Conservation (phyloP, 768 basidiomycete genomes). For the Lanmaoa rubissima region DNA sequence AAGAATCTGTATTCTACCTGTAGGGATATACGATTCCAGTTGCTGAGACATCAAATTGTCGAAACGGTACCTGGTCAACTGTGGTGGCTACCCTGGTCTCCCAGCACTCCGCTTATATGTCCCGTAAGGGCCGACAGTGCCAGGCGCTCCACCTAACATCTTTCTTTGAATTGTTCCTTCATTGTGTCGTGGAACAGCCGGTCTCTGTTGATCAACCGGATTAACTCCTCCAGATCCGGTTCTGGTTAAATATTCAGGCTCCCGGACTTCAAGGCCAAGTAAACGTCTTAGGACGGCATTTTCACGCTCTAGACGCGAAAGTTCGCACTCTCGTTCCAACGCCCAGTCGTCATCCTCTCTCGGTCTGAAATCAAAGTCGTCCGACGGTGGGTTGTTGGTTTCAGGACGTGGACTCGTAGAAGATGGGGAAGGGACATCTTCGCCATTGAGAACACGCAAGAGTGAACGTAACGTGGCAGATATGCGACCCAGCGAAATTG, state of each 20-base stretch:
- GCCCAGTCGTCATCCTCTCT: slow-evolving; percentile 67
- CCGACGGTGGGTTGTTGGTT: background rate
- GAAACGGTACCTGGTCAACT: background rate
- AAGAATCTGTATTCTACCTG: background rate
- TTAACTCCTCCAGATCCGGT: background rate
- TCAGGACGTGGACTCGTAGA: slow-evolving; percentile 3
- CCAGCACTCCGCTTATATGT: slow-evolving; percentile 38
- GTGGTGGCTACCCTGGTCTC: slow-evolving; percentile 12
- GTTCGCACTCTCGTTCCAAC: slow-evolving; percentile 87
- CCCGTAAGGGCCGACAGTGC: slow-evolving; percentile 43
- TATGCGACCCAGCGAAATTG: slow-evolving; percentile 65
- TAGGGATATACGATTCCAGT: background rate
- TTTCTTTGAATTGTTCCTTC: slow-evolving; percentile 22
- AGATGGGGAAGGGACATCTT: slow-evolving; percentile 39
- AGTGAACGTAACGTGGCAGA: slow-evolving; percentile 68
- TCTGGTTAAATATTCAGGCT: slow-evolving; percentile 12
- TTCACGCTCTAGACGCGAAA: slow-evolving; percentile 82
- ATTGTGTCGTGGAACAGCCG: slow-evolving; percentile 10
- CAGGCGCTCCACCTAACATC: slow-evolving; percentile 34
- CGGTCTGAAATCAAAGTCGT: slow-evolving; percentile 25
- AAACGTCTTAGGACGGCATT: slow-evolving; percentile 78
- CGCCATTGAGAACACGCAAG: slow-evolving; percentile 68
- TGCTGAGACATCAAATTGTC: background rate
- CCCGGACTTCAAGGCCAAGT: slow-evolving; percentile 47
- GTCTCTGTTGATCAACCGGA: slow-evolving; percentile 13